Evolutionary conservation across 768 basidiomycete genomes (phyloP), one percentile per base, ranked within the genome.

Genomic region (Calocybe cyanea): DNA sequence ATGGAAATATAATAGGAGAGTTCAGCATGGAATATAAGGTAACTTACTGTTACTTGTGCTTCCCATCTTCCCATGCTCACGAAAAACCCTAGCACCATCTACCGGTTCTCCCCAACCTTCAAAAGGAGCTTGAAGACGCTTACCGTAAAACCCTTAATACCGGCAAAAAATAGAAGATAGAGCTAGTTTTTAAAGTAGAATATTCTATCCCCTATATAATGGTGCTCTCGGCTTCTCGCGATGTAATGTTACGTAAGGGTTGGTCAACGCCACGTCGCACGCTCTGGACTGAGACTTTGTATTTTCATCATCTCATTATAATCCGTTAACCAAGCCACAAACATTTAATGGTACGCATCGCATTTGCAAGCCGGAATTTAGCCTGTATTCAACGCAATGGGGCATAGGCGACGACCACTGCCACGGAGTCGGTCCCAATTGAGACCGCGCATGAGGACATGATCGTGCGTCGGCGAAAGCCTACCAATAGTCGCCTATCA

Each of bases 391-490:
- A 28, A 28, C 5, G 11, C 6, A 28, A 28, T 28, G 25, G 25
- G 25, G 5, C 25, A 6, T 45, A 77, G 77, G 71, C 77, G 41
- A 66, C 76, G 40, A 72, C 78, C 44, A 73, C 71, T 41, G 73
- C 71, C 15, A 77, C 80, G 20, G 85, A 87, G 52, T 84, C 86
- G 15, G 77, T 87, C 47, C 87, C 82, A 45, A 87, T 99, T 39
- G 95, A 99, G 67, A 98, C 95, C 1, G 83, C 86, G 13, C 95
- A 99, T 63, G 92, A 95, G 65, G 96, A 98, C 68, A 96, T 97
- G 92, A 97, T 98, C 54, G 95, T 96, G 66, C 52, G 91, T 69
- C 46, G 25, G 23, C 21, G 10, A 19, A 15, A 36, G 21, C 24
- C 14, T 34, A 13, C 18, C 5, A 19, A 25, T 20, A 15, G 21